A percentile compares a stretch with the other conserved stretches of the same genome.
These are phyloP conservation scores for Naganishia kalamii DNA, from an alignment of 768 basidiomycete species.

Conservation along the genomic window DNA sequence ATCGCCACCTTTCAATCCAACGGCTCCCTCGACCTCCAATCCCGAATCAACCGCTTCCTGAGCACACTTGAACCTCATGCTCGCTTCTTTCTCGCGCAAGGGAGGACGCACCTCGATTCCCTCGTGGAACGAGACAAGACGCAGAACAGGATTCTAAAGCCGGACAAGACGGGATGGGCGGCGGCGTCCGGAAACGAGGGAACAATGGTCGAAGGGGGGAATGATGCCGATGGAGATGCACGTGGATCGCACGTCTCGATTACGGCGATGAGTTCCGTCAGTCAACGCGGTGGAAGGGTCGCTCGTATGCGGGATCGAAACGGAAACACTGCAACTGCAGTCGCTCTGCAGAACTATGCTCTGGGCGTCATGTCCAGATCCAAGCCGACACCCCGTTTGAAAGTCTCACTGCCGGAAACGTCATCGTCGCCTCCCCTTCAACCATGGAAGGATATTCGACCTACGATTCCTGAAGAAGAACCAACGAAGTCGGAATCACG, in stretches of 20 bases:
- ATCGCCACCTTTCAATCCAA: background rate
- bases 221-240: background rate
- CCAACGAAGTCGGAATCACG: background rate
- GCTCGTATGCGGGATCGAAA: slow-evolving; percentile 11
- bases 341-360: background rate
- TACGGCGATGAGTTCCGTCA: slow-evolving; percentile 1
- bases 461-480: background rate
- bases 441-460: slow-evolving; percentile 6
- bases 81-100: background rate
- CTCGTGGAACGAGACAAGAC: background rate
- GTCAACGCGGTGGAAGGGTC: slow-evolving; percentile 8
- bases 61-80: background rate
- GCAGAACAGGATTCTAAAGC: background rate
- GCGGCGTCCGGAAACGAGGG: background rate
- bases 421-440: slow-evolving; percentile 2
- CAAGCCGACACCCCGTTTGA: background rate
- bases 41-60: slow-evolving; percentile 10
- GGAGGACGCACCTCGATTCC: background rate
- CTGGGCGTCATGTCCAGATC: background rate
- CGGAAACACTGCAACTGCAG: background rate
- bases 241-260: background rate
- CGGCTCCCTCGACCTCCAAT: background rate
- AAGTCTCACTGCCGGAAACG: background rate
- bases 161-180: slow-evolving; percentile 7
- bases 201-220: background rate